phyloP scores from a whole-genome alignment of 306 rosid genomes.

The Geum urbanum region DNA sequence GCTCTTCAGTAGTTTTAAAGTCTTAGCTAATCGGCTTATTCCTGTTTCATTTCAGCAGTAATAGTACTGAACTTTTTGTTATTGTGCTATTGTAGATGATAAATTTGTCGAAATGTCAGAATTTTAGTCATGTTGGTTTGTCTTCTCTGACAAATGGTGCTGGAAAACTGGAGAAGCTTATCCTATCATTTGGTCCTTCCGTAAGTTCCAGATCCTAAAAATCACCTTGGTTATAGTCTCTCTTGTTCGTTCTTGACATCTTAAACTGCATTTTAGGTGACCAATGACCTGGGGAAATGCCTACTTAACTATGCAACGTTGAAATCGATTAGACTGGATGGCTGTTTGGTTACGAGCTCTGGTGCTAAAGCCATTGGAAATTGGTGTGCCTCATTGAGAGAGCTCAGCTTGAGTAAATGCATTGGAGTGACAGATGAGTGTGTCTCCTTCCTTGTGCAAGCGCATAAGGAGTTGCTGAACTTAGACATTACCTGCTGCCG shows the following conservation, averaged over 20 bases:
- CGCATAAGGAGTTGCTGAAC: slow-evolving; percentile 46
- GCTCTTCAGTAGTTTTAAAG: background rate
- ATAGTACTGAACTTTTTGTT: background rate
- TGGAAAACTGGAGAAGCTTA: slow-evolving; percentile 49
- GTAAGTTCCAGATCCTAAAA: slow-evolving; percentile 40
- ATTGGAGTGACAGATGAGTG: slow-evolving; percentile 49
- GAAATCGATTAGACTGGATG: slow-evolving; percentile 50
- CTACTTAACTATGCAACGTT: slow-evolving; percentile 38
- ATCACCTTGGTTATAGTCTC: slow-evolving; percentile 11
- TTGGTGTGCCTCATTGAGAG: slow-evolving; percentile 47
- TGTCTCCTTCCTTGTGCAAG: slow-evolving; percentile 41
- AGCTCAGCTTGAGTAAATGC: slow-evolving; percentile 66
- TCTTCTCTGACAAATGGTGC: slow-evolving; percentile 50
- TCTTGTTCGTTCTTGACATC: slow-evolving; percentile 18
- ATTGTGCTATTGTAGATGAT: slow-evolving; percentile 39
- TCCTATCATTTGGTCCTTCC: slow-evolving; percentile 46
- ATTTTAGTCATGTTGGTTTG: slow-evolving; percentile 53
- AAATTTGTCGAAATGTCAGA: slow-evolving; percentile 57
- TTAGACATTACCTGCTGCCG: slow-evolving; percentile 59
- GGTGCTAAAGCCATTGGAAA: slow-evolving; percentile 47
- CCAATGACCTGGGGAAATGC: slow-evolving; percentile 49
- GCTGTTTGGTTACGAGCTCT: slow-evolving; percentile 45
- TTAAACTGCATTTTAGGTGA: slow-evolving; percentile 41
- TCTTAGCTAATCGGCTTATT: background rate
- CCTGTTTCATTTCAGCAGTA: background rate